Percentiles rank a stretch among this genome's conserved stretches.
Conservation (phyloP, 768 basidiomycete species). For the Collybiopsis luxurians region DNA sequence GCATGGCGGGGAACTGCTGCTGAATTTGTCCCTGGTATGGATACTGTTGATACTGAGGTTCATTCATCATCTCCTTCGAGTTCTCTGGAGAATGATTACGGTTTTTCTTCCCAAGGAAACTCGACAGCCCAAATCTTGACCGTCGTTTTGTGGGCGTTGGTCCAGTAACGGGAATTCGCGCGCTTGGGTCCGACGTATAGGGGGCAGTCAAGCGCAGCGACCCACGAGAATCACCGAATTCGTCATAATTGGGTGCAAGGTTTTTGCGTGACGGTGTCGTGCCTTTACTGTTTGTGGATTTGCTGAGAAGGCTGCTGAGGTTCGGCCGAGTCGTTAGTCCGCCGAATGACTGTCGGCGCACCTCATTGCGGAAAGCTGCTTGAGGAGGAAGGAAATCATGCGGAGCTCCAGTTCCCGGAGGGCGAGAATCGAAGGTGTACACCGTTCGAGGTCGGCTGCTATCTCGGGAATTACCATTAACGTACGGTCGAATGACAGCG, state of each 20-base stretch:
- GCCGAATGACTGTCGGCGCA: slow-evolving; percentile 73
- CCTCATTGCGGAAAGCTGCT: slow-evolving; percentile 61
- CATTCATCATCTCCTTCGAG: slow-evolving; percentile 31
- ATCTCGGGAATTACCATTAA: slow-evolving; percentile 29
- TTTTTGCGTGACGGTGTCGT: background rate
- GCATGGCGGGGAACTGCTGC: slow-evolving; percentile 49
- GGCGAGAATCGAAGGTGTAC: slow-evolving; percentile 57
- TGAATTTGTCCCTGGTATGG: background rate
- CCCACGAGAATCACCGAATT: slow-evolving; percentile 68
- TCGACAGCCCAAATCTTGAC: slow-evolving; percentile 68
- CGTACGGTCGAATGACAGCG: slow-evolving; percentile 36
- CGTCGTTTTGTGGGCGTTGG: slow-evolving; percentile 54
- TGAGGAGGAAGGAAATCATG: slow-evolving; percentile 60
- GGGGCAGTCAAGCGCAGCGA: slow-evolving; percentile 40
- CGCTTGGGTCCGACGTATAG: background rate
- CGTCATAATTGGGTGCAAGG: slow-evolving; percentile 53
- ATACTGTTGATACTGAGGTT: slow-evolving; percentile 20
- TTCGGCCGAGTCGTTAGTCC: slow-evolving; percentile 62
- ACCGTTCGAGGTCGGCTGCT: slow-evolving; percentile 58
- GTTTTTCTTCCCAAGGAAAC: slow-evolving; percentile 60
- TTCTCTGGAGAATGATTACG: slow-evolving; percentile 17
- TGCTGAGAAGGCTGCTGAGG: slow-evolving; percentile 22
- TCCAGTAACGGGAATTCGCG: slow-evolving; percentile 23
- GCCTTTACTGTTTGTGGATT: background rate
- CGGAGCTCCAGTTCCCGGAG: slow-evolving; percentile 39